Base-by-base conservation (phyloP, 345 rosid species). In the Citrus unshiu region DNA sequence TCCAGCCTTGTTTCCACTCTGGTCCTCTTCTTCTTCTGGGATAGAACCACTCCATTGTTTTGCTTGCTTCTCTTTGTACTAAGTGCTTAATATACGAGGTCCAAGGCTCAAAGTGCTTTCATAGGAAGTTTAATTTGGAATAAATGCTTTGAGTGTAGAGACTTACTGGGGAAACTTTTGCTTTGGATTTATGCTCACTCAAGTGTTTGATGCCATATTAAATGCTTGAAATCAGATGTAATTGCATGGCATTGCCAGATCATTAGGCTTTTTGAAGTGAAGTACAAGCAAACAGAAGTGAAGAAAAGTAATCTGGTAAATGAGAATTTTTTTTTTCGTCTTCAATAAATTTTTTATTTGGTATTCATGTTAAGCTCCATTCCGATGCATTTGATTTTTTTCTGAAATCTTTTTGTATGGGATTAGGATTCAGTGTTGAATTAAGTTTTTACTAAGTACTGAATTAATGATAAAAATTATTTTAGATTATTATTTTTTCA, bases 21-120 rank as follows among this genome's bases (percentile, higher is more conserved):
- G 90, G 91, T 39, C 89, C 91, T 71, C 91, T 86, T 84, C 91
- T 87, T 84, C 91, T 87, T 70, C 29, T 85, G 0, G 89, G 82
- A 62, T 86, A 79, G 4, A 85, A 66, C 92, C 91, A 87, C n/a
- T 90, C 93, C 92, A 86, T 88, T 78, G n/a, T 21, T 32, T 30
- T 40, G 4, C 19, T 25, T 40, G 34, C 34, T 32, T 32, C 9
- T 27, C 25, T 69, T 21, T 51, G 73, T 32, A 4, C 27, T 5
- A 35, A 21, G 61, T 57, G 4, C 6, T 60, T 73, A 22, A 25
- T 70, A 59, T 14, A 18, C 27, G 30, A 40, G 46, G 61, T 61
- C 29, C 22, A 46, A 57, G 77, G 46, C 51, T 68, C n/a, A 65
- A n/a, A 29, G 32, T 77, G 66, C 40, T 72, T 57, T 56, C 2